Evolutionary conservation across 768 basidiomycete species (phyloP), one percentile per base, ranked within the genome.

Genomic region (Pulveroboletus sp.): DNA sequence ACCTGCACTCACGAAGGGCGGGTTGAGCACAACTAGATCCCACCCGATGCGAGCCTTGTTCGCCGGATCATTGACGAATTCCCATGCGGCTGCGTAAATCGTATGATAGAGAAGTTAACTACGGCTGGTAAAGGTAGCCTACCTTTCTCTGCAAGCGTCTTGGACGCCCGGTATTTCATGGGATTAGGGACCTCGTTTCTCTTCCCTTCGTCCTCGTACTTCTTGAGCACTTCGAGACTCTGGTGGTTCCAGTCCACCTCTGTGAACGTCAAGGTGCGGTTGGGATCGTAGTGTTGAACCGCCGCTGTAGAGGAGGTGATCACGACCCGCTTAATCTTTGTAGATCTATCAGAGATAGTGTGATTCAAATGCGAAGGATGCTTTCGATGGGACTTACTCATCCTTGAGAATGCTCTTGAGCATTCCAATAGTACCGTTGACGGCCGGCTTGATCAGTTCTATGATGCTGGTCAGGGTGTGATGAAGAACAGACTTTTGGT

Each of bases 361-460:
- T 7, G 7, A 31, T 49, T 14, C 12, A 3, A n/a, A 23, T 24
- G 22, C 14, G 26, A 24, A 14, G 24, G 12, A n/a, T 13, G 32
- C 32, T 10, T 13, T 35, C 13, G 2, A 35, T 17, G n/a, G 13
- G 13, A 53, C 68, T 19, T 52, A 82, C 79, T 73, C 76, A 54
- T 79, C 60, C 62, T 80, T 82, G 46, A 77, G 61, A 9, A 80
- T 76, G 39, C 80, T 80, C 53, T 78, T 68, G 20, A 92, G 69
- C 14, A 91, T 72, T 10, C 79, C 74, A 1, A 78, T 57, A 0
- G 89, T 91, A 2, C 89, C 89, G 4, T 79, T 68, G 7, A 91
- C 77, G 22, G 89, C 89, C 10, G 90, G 89, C 16, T 64, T 65
- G 55, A 88, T 81, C 32, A 87, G 58, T 51, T 86, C 82, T 83